These are phyloP conservation scores for Geotrichum klebahnii DNA, from an alignment of 1,139 yeast species.

Conservation along the genomic window DNA sequence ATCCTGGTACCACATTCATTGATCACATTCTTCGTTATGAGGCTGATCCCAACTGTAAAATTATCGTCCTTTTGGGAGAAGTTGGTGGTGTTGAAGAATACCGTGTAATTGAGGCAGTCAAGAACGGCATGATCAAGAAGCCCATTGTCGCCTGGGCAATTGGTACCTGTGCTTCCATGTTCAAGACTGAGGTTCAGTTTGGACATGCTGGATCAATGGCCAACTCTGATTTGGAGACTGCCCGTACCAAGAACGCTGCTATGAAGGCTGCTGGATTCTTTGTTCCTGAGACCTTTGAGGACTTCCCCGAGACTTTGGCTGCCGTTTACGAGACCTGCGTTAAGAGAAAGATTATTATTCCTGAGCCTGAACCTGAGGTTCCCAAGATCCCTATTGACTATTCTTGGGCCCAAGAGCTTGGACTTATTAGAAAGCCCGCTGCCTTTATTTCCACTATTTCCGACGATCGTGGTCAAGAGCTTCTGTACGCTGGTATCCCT, in stretches of 20 bases:
- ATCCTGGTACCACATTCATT: constrained; percentile 49
- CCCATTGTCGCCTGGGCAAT: constrained; percentile 51
- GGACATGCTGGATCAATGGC: constrained; percentile 51
- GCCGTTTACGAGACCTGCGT: constrained; percentile 41
- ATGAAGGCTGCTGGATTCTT: constrained; percentile 47
- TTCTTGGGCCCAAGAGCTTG: constrained; percentile 49
- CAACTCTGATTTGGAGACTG: constrained; percentile 47
- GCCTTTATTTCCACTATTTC: constrained; percentile 48
- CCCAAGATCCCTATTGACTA: constrained; percentile 49
- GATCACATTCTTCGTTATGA: constrained; percentile 47
- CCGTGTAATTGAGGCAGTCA: constrained; percentile 48
- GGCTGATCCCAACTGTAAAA: constrained; percentile 47
- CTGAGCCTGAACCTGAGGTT: constrained; percentile 44
- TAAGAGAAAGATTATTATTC: constrained; percentile 40
- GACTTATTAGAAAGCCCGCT: constrained; percentile 48
- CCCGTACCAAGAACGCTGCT: constrained; percentile 44
- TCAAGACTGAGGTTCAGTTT: constrained; percentile 48
- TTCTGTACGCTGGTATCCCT: constrained; percentile 47
- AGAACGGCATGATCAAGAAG: constrained; percentile 44
- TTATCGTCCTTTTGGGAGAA: constrained; percentile 46
- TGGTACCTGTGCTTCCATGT: constrained; percentile 49
- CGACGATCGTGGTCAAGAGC: constrained; percentile 48
- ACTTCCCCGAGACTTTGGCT: constrained; percentile 43
- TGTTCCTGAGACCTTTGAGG: constrained; percentile 48
- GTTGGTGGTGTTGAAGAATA: constrained; percentile 50